A percentile compares a stretch with the other conserved stretches of the same genome.
These are phyloP conservation scores for Nectriaceae sp. DNA, from an alignment of 2,329 filamentous ascomycete genomes.

Conservation along the genomic window DNA sequence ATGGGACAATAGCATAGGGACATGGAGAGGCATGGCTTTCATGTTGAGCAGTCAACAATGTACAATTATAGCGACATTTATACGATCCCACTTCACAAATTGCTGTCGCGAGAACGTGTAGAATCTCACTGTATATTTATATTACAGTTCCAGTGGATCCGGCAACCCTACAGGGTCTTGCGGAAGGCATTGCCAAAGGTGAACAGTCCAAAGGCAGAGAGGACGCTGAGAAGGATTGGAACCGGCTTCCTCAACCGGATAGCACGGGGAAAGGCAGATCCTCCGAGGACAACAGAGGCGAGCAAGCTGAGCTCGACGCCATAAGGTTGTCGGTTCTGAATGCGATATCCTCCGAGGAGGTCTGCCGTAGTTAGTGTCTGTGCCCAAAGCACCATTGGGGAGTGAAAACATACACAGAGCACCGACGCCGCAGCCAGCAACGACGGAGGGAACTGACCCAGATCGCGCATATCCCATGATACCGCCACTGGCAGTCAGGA, in stretches of 20 bases:
- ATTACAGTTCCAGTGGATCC: not conserved
- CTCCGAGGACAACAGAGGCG: constrained; percentile 81
- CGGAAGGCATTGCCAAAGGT: constrained; percentile 75
- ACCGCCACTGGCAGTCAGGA: constrained; percentile 83
- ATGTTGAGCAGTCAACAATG: not conserved
- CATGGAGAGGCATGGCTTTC: not conserved
- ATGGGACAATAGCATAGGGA: constrained; percentile 5
- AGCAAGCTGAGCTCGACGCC: constrained; percentile 88
- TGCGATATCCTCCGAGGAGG: constrained; percentile 77
- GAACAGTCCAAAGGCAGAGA: constrained; percentile 77
- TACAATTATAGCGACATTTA: constrained; percentile 8
- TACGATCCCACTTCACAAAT: constrained; percentile 11
- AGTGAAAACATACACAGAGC: constrained; percentile 51
- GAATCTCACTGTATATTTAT: constrained; percentile 5
- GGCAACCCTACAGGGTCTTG: constrained; percentile 36
- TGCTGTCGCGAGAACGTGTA: not conserved
- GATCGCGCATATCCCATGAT: constrained; percentile 84
- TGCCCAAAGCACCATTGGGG: not conserved
- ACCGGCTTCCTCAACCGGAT: constrained; percentile 83
- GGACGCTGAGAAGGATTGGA: constrained; percentile 73
- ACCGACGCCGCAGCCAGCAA: constrained; percentile 83
- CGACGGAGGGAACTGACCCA: constrained; percentile 82
- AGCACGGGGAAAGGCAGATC: constrained; percentile 82
- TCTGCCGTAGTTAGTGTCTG: constrained; percentile 46
- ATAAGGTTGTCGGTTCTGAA: constrained; percentile 74